These are phyloP conservation scores for Aspergillus sp. DNA, from an alignment of 2,329 filamentous ascomycete genomes.

Conservation along the genomic window DNA sequence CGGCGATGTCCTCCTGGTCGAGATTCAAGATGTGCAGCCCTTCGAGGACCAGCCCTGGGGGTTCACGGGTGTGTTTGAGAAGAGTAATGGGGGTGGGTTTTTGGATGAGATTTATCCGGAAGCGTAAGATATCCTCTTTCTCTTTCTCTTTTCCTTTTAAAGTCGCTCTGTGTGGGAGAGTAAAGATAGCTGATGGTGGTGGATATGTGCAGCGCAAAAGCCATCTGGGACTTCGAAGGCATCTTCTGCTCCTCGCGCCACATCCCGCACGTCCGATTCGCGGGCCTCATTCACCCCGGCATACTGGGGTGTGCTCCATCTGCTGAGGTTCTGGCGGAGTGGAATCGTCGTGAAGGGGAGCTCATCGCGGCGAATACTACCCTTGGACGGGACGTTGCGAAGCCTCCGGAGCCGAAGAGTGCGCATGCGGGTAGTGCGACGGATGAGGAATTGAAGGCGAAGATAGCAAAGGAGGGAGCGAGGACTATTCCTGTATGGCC, in stretches of 20 bases:
- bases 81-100: conserved; percentile 83
- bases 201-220: conserved; percentile 56
- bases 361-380: conserved; percentile 69
- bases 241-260: conserved; percentile 83
- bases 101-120: conserved; percentile 84
- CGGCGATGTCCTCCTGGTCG: conserved; percentile 80
- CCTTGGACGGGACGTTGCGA: conserved; percentile 68
- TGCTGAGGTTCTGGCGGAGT: conserved; percentile 71
- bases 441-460: conserved; percentile 59
- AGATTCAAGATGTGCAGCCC: conserved; percentile 92
- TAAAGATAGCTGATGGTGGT: neutral
- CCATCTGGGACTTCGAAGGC: conserved; percentile 76
- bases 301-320: conserved; percentile 90
- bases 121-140: conserved; percentile 56
- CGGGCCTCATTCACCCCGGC: conserved; percentile 86
- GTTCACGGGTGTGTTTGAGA: conserved; percentile 80
- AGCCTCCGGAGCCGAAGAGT: conserved; percentile 71
- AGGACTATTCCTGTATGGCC: conserved; percentile 78
- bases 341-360: conserved; percentile 82
- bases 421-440: conserved; percentile 69
- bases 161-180: too few relatives aligned
- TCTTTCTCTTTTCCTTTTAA: too few relatives aligned
- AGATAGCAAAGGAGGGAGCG: conserved; percentile 75
- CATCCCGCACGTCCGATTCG: conserved; percentile 82
- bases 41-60: conserved; percentile 86